phyloP scores from a whole-genome alignment of 768 basidiomycete genomes.

The Exsudoporus frostii region DNA sequence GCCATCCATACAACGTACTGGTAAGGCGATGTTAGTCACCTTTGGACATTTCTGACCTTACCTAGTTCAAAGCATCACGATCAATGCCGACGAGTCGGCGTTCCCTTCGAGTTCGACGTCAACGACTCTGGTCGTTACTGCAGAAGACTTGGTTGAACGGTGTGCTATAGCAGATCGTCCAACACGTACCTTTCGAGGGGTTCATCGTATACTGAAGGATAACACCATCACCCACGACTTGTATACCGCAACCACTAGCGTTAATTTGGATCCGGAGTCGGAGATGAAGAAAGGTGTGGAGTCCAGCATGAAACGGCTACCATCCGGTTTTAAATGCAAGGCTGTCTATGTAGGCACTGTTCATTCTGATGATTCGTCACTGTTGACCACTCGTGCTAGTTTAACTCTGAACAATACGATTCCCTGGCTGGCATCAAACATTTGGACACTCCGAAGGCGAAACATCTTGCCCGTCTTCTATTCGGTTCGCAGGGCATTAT shows the following conservation, averaged over 20 bases:
- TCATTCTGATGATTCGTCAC: not conserved
- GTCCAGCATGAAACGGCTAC: slow-evolving; percentile 7
- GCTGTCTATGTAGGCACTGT: slow-evolving; percentile 2
- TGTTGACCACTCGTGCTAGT: slow-evolving; percentile 4
- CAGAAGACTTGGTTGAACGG: not conserved
- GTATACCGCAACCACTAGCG: slow-evolving; percentile 5
- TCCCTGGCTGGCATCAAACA: not conserved
- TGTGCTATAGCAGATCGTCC: not conserved
- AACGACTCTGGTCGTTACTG: not conserved
- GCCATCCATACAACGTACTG: slow-evolving; percentile 5
- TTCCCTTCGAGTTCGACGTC: not conserved
- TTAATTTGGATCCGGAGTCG: slow-evolving; percentile 1
- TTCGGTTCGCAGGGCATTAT: slow-evolving; percentile 3
- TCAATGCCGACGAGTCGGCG: slow-evolving; percentile 3
- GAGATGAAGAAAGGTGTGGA: slow-evolving; percentile 9
- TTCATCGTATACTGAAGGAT: not conserved
- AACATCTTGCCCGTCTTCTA: not conserved
- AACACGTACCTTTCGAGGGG: not conserved
- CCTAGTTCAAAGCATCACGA: slow-evolving; percentile 8
- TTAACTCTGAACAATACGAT: slow-evolving; percentile 6
- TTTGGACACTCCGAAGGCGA: not conserved
- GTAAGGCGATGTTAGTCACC: not conserved
- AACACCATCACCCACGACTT: slow-evolving; percentile 10
- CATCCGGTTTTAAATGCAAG: slow-evolving; percentile 7
- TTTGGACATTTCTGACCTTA: not conserved